These are phyloP conservation scores for Cotoneaster glaucophyllus DNA, from an alignment of 306 rosid species.

Conservation along the genomic window DNA sequence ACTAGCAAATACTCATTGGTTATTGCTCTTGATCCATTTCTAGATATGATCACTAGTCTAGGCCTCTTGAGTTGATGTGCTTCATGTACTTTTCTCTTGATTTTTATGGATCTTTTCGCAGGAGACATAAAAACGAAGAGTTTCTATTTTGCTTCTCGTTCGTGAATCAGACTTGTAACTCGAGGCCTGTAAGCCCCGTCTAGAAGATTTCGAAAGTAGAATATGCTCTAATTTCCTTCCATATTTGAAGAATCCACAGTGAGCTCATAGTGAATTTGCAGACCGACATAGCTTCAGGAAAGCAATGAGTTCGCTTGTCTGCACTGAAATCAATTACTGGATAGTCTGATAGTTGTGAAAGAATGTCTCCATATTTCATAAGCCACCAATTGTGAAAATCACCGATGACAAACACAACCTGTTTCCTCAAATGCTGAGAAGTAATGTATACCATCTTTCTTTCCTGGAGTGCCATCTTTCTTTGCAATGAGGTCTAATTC, in stretches of 20 bases:
- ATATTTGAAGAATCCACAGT: constrained; percentile 54
- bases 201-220: constrained; percentile 54
- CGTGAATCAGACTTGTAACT: constrained; percentile 35
- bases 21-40: constrained; percentile 67
- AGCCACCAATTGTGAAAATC: constrained; percentile 88
- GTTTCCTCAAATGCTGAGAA: constrained; percentile 60
- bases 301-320: constrained; percentile 71
- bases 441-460: constrained; percentile 80
- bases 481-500: constrained; percentile 52
- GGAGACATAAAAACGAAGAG: no score
- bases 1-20: constrained; percentile 40
- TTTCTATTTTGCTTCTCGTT: constrained; percentile 22
- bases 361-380: constrained; percentile 64
- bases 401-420: constrained; percentile 74
- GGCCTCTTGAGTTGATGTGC: constrained; percentile 29
- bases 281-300: constrained; percentile 76
- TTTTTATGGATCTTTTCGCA: constrained; percentile 10
- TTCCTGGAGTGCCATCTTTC: constrained; percentile 16
- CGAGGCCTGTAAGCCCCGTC: constrained; percentile 64
- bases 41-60: constrained; percentile 49
- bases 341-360: constrained; percentile 64
- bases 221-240: constrained; percentile 49
- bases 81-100: background rate
- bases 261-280: constrained; percentile 72
- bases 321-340: constrained; percentile 42